Conservation (phyloP, 148 eudicot genomes). For the Camellia sinensis region DNA sequence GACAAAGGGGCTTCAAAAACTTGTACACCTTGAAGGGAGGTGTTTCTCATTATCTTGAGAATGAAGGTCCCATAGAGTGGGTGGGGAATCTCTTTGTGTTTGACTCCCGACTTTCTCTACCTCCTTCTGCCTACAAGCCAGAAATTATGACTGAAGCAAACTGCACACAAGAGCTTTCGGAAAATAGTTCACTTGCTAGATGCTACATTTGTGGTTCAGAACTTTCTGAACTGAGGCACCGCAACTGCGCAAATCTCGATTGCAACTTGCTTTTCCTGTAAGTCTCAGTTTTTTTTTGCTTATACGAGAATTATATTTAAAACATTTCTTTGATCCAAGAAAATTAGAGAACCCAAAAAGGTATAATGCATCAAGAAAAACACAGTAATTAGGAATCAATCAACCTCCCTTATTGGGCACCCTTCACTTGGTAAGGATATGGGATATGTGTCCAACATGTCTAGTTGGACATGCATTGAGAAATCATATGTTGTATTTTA, state of each 20-base stretch:
- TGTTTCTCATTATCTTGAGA: slow-evolving; percentile 77
- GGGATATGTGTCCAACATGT: neutral
- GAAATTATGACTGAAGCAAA: slow-evolving; percentile 35
- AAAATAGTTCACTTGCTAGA: slow-evolving; percentile 55
- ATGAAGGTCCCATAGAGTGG: slow-evolving; percentile 80
- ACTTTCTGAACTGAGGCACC: slow-evolving; percentile 77
- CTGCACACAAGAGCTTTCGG: slow-evolving; percentile 23
- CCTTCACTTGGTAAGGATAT: neutral
- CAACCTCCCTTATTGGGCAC: neutral
- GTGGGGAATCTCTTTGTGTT: slow-evolving; percentile 87
- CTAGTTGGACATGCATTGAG: neutral
- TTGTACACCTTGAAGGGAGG: slow-evolving; percentile 90
- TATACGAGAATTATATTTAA: neutral
- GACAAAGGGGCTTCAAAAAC: slow-evolving; percentile 75
- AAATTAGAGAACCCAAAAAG: neutral
- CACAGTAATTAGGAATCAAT: neutral
- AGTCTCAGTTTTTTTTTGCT: slow-evolving; percentile 32
- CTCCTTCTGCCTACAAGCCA: slow-evolving; percentile 70
- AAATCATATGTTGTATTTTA: neutral
- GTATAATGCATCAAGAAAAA: slow-evolving; percentile 2
- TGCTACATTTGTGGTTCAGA: slow-evolving; percentile 77
- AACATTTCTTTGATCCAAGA: neutral
- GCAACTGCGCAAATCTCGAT: slow-evolving; percentile 94
- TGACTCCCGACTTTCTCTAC: slow-evolving; percentile 89
- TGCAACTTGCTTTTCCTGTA: slow-evolving; percentile 95